A percentile compares a stretch with the other conserved stretches of the same genome.
Conservation (phyloP, 2,329 filamentous ascomycete species). For the Beauveria sp. region DNA sequence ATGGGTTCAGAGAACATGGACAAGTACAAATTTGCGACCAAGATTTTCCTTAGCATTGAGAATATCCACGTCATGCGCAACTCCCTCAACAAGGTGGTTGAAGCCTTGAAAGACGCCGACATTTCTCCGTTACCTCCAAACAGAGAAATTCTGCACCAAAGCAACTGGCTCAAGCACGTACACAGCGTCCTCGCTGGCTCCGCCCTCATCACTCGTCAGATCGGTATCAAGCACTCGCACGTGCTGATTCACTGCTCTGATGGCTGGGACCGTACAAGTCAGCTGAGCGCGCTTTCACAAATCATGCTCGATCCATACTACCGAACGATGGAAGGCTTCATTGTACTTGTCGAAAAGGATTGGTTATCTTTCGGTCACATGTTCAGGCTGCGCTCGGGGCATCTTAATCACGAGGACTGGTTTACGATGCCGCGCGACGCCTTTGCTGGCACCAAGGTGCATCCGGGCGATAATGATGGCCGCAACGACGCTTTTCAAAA, state of each 20-base stretch:
- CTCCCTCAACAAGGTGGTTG: conserved; percentile 79
- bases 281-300: conserved; percentile 85
- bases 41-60: conserved; percentile 90
- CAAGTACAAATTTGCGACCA: conserved; percentile 85
- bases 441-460: conserved; percentile 56
- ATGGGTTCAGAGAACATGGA: conserved; percentile 97
- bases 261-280: conserved; percentile 95
- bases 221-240: conserved; percentile 89
- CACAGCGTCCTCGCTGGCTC: conserved; percentile 76
- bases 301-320: conserved; percentile 95
- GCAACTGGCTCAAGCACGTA: conserved; percentile 88
- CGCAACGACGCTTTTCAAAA: conserved; percentile 74
- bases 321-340: conserved; percentile 88
- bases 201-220: conserved; percentile 73
- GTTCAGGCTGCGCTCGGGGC: conserved; percentile 88
- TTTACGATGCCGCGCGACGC: conserved; percentile 80
- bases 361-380: conserved; percentile 98
- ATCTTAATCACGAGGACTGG: conserved; percentile 87
- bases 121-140: conserved; percentile 76
- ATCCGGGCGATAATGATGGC: conserved; percentile 54
- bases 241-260: conserved; percentile 97
- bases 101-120: conserved; percentile 88
- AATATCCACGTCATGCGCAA: conserved; percentile 98
- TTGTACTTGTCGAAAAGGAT: conserved; percentile 91
- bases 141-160: conserved; percentile 71